These are phyloP conservation scores for Hypoxylon sp. DNA, from an alignment of 2,329 filamentous ascomycete genomes.

Conservation along the genomic window DNA sequence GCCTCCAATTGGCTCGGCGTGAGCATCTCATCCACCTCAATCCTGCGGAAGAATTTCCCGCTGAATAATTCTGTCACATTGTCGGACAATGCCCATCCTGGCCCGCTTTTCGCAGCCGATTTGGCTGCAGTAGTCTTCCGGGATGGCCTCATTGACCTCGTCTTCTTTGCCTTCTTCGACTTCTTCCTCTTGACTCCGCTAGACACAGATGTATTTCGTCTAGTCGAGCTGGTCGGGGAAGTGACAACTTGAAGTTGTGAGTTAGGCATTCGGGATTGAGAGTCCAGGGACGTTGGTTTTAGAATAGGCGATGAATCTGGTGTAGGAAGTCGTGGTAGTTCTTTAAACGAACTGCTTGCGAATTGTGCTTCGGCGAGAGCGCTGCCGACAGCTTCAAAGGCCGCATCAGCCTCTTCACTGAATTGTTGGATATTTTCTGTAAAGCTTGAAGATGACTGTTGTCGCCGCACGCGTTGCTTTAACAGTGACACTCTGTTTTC, in stretches of 20 bases:
- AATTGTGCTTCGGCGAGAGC: slow-evolving; percentile 59
- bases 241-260: slow-evolving; percentile 37
- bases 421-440: slow-evolving; percentile 62
- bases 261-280: slow-evolving; percentile 43
- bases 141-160: slow-evolving; percentile 46
- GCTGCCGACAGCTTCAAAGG: slow-evolving; percentile 63
- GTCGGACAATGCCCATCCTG: slow-evolving; percentile 68
- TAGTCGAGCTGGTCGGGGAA: slow-evolving; percentile 47
- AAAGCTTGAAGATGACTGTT: slow-evolving; percentile 44
- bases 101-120: slow-evolving; percentile 52
- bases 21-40: slow-evolving; percentile 73
- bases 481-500: slow-evolving; percentile 48
- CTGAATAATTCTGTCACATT: slow-evolving; percentile 71
- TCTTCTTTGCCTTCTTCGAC: slow-evolving; percentile 53
- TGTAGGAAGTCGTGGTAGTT: slow-evolving; percentile 51
- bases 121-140: slow-evolving; percentile 48
- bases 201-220: slow-evolving; percentile 52
- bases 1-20: slow-evolving; percentile 67
- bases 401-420: slow-evolving; percentile 65
- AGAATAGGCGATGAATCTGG: slow-evolving; percentile 44
- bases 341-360: slow-evolving; percentile 48
- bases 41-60: slow-evolving; percentile 67
- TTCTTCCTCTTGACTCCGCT: slow-evolving; percentile 59
- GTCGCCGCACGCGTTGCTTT: slow-evolving; percentile 31
- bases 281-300: slow-evolving; percentile 39